Evolutionary conservation across 306 rosid genomes (phyloP).

Genomic region (Acacia acuminata): DNA sequence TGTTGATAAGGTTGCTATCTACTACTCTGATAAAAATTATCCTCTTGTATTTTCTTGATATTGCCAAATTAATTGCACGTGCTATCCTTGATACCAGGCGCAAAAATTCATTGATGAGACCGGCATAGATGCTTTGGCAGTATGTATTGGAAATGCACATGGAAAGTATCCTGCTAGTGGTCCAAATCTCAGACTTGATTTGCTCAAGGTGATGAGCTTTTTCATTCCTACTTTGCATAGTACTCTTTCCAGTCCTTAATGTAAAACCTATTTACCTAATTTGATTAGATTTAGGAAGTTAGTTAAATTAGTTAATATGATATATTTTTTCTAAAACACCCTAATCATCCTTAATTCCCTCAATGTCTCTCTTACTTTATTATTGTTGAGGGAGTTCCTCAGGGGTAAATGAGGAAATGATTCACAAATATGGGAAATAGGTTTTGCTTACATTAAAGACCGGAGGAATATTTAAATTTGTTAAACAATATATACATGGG

Average conservation of each 20-base stretch:
- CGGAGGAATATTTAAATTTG: background rate
- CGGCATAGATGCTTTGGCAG: conserved; percentile 97
- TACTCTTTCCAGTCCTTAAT: no score
- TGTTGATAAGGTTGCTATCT: conserved; percentile 61
- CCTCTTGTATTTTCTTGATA: conserved; percentile 6
- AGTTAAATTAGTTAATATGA: no score
- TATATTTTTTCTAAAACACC: no score
- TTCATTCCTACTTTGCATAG: no score
- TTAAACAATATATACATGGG: background rate
- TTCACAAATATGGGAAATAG: no score
- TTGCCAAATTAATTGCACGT: conserved; percentile 15
- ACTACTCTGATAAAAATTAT: conserved; percentile 9
- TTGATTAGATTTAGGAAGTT: no score
- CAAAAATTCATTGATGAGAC: conserved; percentile 83
- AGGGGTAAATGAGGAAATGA: no score
- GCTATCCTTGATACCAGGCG: conserved; percentile 65
- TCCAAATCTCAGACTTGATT: conserved; percentile 83
- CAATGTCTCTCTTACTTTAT: no score
- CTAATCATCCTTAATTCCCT: no score
- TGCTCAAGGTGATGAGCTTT: conserved; percentile 73
- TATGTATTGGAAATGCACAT: conserved; percentile 91
- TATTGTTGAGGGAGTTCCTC: no score
- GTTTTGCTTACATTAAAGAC: no score
- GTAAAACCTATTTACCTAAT: no score
- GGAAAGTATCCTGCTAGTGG: conserved; percentile 94